phyloP scores from a whole-genome alignment of 139 green algal genomes.

The Trebouxia sp. region DNA sequence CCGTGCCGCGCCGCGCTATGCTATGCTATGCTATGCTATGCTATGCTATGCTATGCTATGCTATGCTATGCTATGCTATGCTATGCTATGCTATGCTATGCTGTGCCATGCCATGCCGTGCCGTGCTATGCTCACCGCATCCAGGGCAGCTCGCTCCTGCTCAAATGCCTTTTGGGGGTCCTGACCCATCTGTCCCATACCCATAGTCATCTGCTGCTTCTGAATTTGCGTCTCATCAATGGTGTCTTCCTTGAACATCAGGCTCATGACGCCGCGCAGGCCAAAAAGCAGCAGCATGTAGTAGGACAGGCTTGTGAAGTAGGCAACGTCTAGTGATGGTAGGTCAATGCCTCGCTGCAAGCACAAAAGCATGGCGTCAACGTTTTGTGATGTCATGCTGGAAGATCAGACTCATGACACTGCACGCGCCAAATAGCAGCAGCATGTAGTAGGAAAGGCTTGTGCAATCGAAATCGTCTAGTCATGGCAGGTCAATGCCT shows the following conservation, averaged over 20 bases:
- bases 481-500: slow-evolving; percentile 82
- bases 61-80: not conserved
- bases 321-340: slow-evolving; percentile 81
- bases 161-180: slow-evolving; percentile 78
- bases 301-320: slow-evolving; percentile 91
- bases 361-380: no score
- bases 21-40: not conserved
- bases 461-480: slow-evolving; percentile 93
- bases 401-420: slow-evolving; percentile 84
- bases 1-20: no score
- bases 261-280: slow-evolving; percentile 72
- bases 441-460: slow-evolving; percentile 92
- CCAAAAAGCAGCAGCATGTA: slow-evolving; percentile 93
- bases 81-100: not conserved
- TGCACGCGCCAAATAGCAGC: slow-evolving; percentile 82
- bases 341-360: slow-evolving; percentile 89
- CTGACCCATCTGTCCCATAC: slow-evolving; percentile 53
- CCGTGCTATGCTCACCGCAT: slow-evolving; percentile 32
- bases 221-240: slow-evolving; percentile 84
- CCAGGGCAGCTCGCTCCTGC: slow-evolving; percentile 62
- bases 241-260: slow-evolving; percentile 83
- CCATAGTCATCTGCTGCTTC: slow-evolving; percentile 45
- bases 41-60: not conserved
- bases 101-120: not conserved
- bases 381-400: slow-evolving; percentile 71